A percentile compares a stretch with the other conserved stretches of the same genome.
phyloP scores from a whole-genome alignment of 2,329 filamentous ascomycete genomes.

The Neobulgaria alba region DNA sequence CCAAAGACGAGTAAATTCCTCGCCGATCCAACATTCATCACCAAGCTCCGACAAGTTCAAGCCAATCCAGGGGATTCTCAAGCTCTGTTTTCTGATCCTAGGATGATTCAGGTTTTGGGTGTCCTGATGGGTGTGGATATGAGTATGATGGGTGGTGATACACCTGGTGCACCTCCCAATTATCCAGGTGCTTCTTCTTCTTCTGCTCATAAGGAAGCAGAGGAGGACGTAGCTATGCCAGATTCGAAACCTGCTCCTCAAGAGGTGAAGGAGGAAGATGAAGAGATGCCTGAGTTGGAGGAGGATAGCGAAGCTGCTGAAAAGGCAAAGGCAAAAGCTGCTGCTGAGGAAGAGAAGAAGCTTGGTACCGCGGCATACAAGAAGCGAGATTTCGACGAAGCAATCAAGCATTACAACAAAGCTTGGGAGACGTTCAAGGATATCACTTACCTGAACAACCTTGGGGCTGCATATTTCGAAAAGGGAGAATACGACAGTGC shows the following conservation, averaged over 20 bases:
- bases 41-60: constrained; percentile 74
- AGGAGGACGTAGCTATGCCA: constrained; percentile 72
- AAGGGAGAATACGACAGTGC: constrained; percentile 88
- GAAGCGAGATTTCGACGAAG: constrained; percentile 93
- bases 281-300: constrained; percentile 51
- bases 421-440: constrained; percentile 95
- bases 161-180: constrained; percentile 25
- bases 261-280: constrained; percentile 45
- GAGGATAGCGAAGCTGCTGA: constrained; percentile 76
- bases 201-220: constrained; percentile 37
- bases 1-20: constrained; percentile 84
- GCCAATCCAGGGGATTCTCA: constrained; percentile 72
- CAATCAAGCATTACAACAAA: constrained; percentile 88
- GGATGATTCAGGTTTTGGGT: constrained; percentile 89
- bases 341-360: constrained; percentile 89
- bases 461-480: constrained; percentile 88
- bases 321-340: constrained; percentile 84
- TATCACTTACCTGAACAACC: constrained; percentile 95
- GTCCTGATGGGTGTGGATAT: constrained; percentile 92
- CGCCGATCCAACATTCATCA: constrained; percentile 79
- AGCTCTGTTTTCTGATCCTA: constrained; percentile 76
- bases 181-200: constrained; percentile 35
- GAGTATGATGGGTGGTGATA: constrained; percentile 43
- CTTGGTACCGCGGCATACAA: constrained; percentile 94
- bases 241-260: constrained; percentile 46